These are phyloP conservation scores for Albophoma yamanashiensis DNA, from an alignment of 2,329 filamentous ascomycete genomes.

Conservation along the genomic window DNA sequence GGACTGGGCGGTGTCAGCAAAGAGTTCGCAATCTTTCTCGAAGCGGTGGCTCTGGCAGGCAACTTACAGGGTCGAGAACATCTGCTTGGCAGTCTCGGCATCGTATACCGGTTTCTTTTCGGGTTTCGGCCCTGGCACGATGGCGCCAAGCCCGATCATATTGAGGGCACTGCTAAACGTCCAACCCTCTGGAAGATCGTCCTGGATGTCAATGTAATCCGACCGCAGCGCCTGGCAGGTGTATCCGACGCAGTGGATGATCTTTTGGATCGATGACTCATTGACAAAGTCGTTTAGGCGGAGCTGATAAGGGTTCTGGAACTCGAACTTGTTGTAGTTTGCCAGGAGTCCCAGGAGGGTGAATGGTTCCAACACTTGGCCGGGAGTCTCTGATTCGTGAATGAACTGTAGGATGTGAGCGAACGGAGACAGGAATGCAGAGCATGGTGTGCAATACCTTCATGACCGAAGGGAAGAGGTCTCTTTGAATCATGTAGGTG, in stretches of 20 bases:
- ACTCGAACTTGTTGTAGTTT: slow-evolving; percentile 99
- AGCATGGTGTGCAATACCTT: slow-evolving; percentile 48
- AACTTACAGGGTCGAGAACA: slow-evolving; percentile 69
- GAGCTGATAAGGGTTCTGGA: slow-evolving; percentile 89
- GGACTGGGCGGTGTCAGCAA: slow-evolving; percentile 43
- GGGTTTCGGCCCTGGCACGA: slow-evolving; percentile 58
- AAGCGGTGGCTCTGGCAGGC: neutral
- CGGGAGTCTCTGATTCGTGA: slow-evolving; percentile 61
- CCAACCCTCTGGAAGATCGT: slow-evolving; percentile 88
- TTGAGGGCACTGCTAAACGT: slow-evolving; percentile 67
- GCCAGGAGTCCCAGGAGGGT: slow-evolving; percentile 75
- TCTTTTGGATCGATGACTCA: slow-evolving; percentile 72
- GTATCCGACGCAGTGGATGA: slow-evolving; percentile 64
- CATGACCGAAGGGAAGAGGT: slow-evolving; percentile 89
- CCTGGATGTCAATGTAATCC: slow-evolving; percentile 75
- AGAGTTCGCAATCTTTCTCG: slow-evolving; percentile 2
- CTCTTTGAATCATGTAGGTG: slow-evolving; percentile 89
- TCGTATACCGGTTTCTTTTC: slow-evolving; percentile 50
- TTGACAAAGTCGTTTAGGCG: slow-evolving; percentile 94
- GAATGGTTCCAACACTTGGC: slow-evolving; percentile 62
- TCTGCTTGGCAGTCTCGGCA: slow-evolving; percentile 68
- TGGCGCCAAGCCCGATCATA: slow-evolving; percentile 72
- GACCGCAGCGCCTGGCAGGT: slow-evolving; percentile 59
- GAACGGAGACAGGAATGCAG: neutral
- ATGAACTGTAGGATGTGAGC: slow-evolving; percentile 48